Evolutionary conservation across 2,329 filamentous ascomycete species (phyloP).

Genomic region (Exophiala aquamarina): DNA sequence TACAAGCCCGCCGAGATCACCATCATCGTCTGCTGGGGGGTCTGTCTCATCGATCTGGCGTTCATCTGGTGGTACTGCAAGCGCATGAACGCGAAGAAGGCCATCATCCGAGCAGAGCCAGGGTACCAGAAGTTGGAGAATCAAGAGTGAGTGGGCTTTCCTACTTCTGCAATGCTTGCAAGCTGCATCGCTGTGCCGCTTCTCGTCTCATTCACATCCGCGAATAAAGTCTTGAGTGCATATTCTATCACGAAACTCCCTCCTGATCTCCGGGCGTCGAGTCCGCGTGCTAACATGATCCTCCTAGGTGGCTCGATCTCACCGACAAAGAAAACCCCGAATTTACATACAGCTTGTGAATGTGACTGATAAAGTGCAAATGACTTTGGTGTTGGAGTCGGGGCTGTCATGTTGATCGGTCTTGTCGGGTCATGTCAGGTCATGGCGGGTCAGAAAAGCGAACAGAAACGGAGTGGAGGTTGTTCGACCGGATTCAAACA

Average conservation of each 20-base stretch:
- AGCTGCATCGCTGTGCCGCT: too few species aligned
- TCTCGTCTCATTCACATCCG: too few species aligned
- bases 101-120: constrained; percentile 48
- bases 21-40: constrained; percentile 59
- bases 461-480: too few species aligned
- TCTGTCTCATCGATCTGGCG: constrained; percentile 51
- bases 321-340: constrained; percentile 67
- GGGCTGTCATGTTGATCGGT: too few species aligned
- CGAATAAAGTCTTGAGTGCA: too few species aligned
- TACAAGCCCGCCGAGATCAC: constrained; percentile 66
- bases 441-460: too few species aligned
- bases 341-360: constrained; percentile 60
- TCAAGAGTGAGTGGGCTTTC: constrained; percentile 54
- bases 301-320: constrained; percentile 52
- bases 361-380: background rate
- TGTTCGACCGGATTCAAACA: too few species aligned
- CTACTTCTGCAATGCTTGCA: too few species aligned
- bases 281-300: background rate
- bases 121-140: constrained; percentile 64
- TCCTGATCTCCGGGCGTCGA: too few species aligned
- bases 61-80: constrained; percentile 66
- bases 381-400: too few species aligned
- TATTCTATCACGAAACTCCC: too few species aligned
- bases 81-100: constrained; percentile 61
- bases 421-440: too few species aligned